Evolutionary conservation across 2,329 filamentous ascomycete genomes (phyloP).

Genomic region (Huntiella omanensis): DNA sequence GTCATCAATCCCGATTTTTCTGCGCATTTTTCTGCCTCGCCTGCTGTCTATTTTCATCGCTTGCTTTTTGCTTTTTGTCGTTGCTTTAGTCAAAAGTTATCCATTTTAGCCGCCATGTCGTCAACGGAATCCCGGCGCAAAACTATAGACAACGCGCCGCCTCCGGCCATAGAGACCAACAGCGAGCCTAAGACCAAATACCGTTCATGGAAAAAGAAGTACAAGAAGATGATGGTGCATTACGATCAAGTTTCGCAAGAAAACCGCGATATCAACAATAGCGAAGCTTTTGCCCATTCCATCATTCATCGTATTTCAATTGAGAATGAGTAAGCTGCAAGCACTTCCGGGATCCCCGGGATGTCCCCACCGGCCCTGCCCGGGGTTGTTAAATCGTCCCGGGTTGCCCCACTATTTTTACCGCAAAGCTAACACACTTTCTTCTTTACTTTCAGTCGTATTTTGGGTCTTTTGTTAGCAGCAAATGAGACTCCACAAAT

Average conservation of each 20-base stretch:
- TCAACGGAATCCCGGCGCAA: constrained; percentile 9
- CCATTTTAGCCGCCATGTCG: constrained; percentile 3
- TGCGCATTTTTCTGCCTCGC: neutral
- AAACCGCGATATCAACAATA: constrained; percentile 63
- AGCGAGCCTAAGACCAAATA: constrained; percentile 33
- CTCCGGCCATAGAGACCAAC: constrained; percentile 15
- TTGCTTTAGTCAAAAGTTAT: too few relatives aligned
- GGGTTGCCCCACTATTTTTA: neutral
- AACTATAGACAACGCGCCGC: constrained; percentile 3
- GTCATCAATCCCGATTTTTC: neutral
- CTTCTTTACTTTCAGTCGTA: constrained; percentile 37
- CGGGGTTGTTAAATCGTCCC: neutral
- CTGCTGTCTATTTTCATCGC: too few relatives aligned
- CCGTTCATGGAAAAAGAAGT: constrained; percentile 79
- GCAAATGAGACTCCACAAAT: constrained; percentile 74
- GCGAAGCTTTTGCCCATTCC: constrained; percentile 63
- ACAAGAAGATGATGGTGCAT: constrained; percentile 67
- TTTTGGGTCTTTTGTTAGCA: constrained; percentile 76
- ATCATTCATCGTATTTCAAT: constrained; percentile 70
- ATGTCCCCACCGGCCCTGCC: neutral
- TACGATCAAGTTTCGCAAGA: constrained; percentile 65
- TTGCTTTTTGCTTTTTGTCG: too few relatives aligned
- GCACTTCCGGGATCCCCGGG: neutral
- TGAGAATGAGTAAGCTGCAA: constrained; percentile 63
- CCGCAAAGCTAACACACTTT: constrained; percentile 12